phyloP scores from a whole-genome alignment of 2,329 filamentous ascomycete species.

The Penicillium corylophilum region DNA sequence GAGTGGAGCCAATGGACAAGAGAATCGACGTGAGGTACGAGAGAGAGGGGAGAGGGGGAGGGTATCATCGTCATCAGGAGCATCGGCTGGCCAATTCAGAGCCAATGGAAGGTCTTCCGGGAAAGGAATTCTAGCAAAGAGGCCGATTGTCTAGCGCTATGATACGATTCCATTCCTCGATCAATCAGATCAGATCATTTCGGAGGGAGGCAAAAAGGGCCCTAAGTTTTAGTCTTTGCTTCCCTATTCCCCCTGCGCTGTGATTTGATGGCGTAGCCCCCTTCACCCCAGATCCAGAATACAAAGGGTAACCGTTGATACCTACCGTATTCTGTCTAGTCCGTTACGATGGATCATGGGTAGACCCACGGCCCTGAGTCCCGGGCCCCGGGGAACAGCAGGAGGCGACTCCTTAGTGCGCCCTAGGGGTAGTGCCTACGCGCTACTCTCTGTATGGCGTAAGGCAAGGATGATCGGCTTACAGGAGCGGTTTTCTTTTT shows the following conservation, averaged over 20 bases:
- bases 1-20: slow-evolving; percentile 16
- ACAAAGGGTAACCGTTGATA: slow-evolving; percentile 8
- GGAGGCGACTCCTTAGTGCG: slow-evolving; percentile 25
- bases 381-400: slow-evolving; percentile 38
- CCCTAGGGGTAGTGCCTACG: slow-evolving; percentile 4
- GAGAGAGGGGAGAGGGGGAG: neutral
- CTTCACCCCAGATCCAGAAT: slow-evolving; percentile 16
- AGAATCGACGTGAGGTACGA: slow-evolving; percentile 8
- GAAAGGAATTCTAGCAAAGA: slow-evolving; percentile 12
- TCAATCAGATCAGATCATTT: slow-evolving; percentile 15
- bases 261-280: slow-evolving; percentile 14
- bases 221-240: slow-evolving; percentile 6
- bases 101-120: slow-evolving; percentile 12
- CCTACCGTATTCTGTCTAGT: slow-evolving; percentile 13
- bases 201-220: neutral
- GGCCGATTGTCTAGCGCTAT: slow-evolving; percentile 13
- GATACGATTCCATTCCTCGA: slow-evolving; percentile 9
- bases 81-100: neutral
- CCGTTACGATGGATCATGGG: slow-evolving; percentile 2
- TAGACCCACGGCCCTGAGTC: slow-evolving; percentile 32
- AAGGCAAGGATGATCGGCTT: slow-evolving; percentile 35
- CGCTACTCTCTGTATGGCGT: slow-evolving; percentile 29
- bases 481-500: slow-evolving; percentile 12
- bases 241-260: neutral
- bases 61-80: slow-evolving; percentile 15